Conservation (phyloP, 768 basidiomycete species). For the Kwoniella botswanensis region DNA sequence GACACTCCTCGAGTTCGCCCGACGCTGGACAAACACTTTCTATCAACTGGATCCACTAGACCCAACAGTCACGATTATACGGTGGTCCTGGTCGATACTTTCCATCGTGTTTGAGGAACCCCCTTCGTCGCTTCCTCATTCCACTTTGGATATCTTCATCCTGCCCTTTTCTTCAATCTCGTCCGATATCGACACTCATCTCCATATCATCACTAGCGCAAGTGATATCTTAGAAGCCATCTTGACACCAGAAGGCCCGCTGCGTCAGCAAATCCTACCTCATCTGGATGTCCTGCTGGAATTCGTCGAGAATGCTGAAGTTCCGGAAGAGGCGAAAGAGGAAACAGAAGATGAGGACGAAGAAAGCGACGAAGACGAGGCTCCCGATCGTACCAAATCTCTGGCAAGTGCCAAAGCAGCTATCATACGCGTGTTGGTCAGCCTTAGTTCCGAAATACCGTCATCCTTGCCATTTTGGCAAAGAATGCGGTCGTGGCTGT, state of each 20-base stretch:
- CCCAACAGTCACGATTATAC: slow-evolving; percentile 2
- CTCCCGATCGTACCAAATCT: neutral
- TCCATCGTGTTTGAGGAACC: neutral
- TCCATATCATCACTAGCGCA: slow-evolving; percentile 3
- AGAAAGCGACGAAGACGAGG: slow-evolving; percentile 11
- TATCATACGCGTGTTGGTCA: slow-evolving; percentile 31
- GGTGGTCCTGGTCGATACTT: slow-evolving; percentile 24
- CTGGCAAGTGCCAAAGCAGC: slow-evolving; percentile 32
- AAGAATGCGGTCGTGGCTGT: slow-evolving; percentile 38
- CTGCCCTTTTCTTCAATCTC: neutral
- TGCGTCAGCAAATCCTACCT: neutral
- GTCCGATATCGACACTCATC: neutral
- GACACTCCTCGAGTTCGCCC: neutral
- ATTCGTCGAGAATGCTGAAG: slow-evolving; percentile 14
- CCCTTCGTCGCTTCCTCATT: neutral
- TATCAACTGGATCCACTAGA: neutral
- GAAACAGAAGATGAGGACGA: slow-evolving; percentile 2
- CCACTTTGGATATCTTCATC: neutral
- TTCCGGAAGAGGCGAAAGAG: neutral
- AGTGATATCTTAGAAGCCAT: slow-evolving; percentile 1
- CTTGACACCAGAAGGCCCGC: neutral
- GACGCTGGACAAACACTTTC: neutral
- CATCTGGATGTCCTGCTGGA: slow-evolving; percentile 7
- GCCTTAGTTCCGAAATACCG: slow-evolving; percentile 22
- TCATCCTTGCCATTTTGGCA: slow-evolving; percentile 23